These are phyloP conservation scores for Barbatosphaeria neglecta DNA, from an alignment of 495 filamentous ascomycete genomes.

Conservation along the genomic window DNA sequence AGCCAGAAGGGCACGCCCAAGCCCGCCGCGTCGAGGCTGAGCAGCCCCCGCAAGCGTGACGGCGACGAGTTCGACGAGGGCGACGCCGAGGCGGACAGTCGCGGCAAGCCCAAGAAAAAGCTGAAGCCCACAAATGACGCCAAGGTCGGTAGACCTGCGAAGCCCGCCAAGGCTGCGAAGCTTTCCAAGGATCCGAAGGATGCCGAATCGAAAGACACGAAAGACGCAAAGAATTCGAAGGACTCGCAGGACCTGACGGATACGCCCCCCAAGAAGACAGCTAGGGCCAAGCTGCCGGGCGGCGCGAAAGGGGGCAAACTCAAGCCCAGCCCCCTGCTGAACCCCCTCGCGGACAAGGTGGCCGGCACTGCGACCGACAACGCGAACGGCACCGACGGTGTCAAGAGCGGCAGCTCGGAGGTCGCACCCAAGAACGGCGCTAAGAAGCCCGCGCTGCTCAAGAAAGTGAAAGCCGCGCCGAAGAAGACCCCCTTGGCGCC, in stretches of 20 bases:
- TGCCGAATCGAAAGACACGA: no score
- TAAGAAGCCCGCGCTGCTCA: constrained; percentile 30
- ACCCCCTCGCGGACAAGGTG: no score
- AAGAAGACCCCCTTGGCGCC: constrained; percentile 26
- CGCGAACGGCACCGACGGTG: constrained; percentile 21
- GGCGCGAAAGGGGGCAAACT: constrained; percentile 35
- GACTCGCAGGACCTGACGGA: no score
- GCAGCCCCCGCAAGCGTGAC: constrained; percentile 40
- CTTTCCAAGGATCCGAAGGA: no score
- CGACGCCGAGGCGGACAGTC: constrained; percentile 37
- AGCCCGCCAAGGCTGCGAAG: no score
- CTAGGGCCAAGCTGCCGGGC: constrained; percentile 27
- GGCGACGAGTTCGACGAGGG: constrained; percentile 38
- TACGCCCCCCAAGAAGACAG: background rate
- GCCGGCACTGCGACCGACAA: no score
- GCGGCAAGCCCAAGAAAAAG: constrained; percentile 40
- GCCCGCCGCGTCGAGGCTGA: constrained; percentile 31
- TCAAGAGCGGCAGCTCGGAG: constrained; percentile 25
- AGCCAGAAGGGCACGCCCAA: constrained; percentile 52
- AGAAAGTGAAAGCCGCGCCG: constrained; percentile 32
- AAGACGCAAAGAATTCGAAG: no score
- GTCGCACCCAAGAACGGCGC: constrained; percentile 31
- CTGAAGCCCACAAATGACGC: no score
- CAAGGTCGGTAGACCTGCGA: no score
- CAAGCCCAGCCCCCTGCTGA: constrained; percentile 25